Base-by-base conservation (phyloP, 2,329 filamentous ascomycete genomes). In the Aspergillus cejpii region DNA sequence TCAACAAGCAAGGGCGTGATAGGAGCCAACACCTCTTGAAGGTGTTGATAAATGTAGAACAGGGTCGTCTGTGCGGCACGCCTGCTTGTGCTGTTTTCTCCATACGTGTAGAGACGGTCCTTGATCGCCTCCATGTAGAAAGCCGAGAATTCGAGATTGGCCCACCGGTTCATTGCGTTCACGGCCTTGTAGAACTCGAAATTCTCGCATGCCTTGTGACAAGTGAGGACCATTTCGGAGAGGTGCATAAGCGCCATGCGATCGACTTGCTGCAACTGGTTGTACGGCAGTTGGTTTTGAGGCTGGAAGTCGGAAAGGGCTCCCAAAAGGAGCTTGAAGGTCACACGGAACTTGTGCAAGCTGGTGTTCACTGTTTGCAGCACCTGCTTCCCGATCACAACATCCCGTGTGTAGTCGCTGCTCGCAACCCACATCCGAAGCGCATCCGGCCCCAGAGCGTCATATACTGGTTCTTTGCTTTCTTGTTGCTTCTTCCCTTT, bases 51-150 rank as follows among this genome's bases (percentile, higher is more conserved):
- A 43, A 96, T 79, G 21, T 75, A 63, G 37, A 72, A 73, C 6
- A 83, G 65, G 1, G 78, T 74, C 4, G 70, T 74, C 54, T 84
- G 80, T 1, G 78, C 76, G 17, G 73, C 71, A 20, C 71, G 60
- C 41, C 80, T 73, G 38, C 86, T 68, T 3, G 78, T 73, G 37
- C 85, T 84, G 11, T 78, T 75, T 11, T 79, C 78, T 48, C 83
- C 79, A 23, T 85, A 87, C 37, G 90, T 92, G 71, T 98, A 98
- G 1, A 97, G 74, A 2, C 87, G 77, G 59, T 98, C 92, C 67
- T 98, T 98, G 57, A 90, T 75, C 0, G 86, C 82, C 66, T 98
- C 92, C 45, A 98, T 80, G 65, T 97, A 98, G 65, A 96, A 94
- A 0, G 91, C 84, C 0, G 89, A 96, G 19, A 98, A 76, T 54